These are phyloP conservation scores for Naganishia vaughanmartiniae DNA, from an alignment of 768 basidiomycete species.

Conservation along the genomic window DNA sequence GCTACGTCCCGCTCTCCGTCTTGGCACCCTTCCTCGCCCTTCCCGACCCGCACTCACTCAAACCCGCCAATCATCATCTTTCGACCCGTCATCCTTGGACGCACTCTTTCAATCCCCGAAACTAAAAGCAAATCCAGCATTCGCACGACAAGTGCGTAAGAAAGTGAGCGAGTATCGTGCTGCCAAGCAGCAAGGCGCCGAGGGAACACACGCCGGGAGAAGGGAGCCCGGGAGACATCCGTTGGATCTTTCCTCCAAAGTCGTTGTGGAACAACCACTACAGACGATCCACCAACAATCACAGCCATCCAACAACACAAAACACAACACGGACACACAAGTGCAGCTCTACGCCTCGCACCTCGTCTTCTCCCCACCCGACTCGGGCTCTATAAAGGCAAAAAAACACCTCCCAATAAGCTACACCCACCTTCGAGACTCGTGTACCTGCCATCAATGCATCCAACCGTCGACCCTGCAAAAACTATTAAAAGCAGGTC, in stretches of 20 bases:
- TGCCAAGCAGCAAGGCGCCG: background rate
- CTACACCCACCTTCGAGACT: slow-evolving; percentile 73
- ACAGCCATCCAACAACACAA: too few relatives aligned
- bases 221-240: background rate
- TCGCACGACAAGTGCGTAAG: slow-evolving; percentile 8
- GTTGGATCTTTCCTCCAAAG: background rate
- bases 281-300: too few relatives aligned
- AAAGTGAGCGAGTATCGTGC: slow-evolving; percentile 5
- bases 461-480: slow-evolving; percentile 76
- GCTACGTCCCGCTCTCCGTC: background rate
- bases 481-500: slow-evolving; percentile 60
- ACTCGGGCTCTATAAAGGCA: too few relatives aligned
- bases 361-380: background rate
- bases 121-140: slow-evolving; percentile 1
- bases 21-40: background rate
- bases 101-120: slow-evolving; percentile 21
- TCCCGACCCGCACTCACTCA: background rate
- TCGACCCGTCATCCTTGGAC: background rate
- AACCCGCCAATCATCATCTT: background rate
- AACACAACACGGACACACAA: background rate
- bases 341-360: background rate
- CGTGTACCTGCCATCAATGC: slow-evolving; percentile 70
- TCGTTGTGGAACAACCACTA: background rate
- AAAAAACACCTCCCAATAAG: background rate
- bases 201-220: background rate